A percentile compares a stretch with the other conserved stretches of the same genome.
Evolutionary conservation across 495 filamentous ascomycete species (phyloP).

Genomic region (Penicillium roqueforti): DNA sequence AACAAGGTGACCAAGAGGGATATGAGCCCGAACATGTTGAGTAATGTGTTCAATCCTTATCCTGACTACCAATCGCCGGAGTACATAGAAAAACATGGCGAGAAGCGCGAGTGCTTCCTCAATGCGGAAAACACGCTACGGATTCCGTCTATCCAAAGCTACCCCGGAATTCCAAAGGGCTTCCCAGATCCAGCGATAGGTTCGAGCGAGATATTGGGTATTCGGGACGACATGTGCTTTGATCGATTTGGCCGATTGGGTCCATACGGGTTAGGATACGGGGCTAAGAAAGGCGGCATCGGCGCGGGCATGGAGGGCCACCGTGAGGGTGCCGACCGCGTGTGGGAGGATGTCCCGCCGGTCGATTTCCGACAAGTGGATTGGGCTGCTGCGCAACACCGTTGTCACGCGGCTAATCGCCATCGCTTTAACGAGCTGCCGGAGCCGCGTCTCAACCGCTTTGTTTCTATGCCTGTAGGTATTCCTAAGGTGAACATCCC

Average conservation of each 20-base stretch:
- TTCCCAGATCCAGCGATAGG: conserved; percentile 82
- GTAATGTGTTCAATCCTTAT: conserved; percentile 62
- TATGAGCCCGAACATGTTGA: conserved; percentile 36
- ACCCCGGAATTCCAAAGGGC: conserved; percentile 67
- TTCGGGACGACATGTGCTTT: conserved; percentile 88
- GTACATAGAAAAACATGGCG: conserved; percentile 56
- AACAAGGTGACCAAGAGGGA: conserved; percentile 13
- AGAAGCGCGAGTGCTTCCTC: conserved; percentile 72
- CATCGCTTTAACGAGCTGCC: conserved; percentile 58
- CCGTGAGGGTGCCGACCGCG: conserved; percentile 63
- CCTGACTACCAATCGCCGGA: conserved; percentile 58
- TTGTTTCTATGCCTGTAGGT: conserved; percentile 44
- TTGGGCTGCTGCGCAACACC: conserved; percentile 71
- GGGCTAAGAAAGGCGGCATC: conserved; percentile 65
- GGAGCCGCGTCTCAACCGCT: conserved; percentile 39
- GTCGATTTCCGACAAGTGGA: conserved; percentile 69
- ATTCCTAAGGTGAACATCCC: conserved; percentile 19
- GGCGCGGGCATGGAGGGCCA: conserved; percentile 80
- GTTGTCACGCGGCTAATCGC: conserved; percentile 65
- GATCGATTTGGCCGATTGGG: conserved; percentile 86
- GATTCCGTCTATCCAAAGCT: conserved; percentile 65
- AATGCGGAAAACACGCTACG: conserved; percentile 57
- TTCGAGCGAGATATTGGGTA: conserved; percentile 71
- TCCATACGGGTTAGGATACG: conserved; percentile 87
- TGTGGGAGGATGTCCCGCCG: conserved; percentile 64